Evolutionary conservation across 2,329 filamentous ascomycete genomes (phyloP).

Genomic region (Calycina herbarum): DNA sequence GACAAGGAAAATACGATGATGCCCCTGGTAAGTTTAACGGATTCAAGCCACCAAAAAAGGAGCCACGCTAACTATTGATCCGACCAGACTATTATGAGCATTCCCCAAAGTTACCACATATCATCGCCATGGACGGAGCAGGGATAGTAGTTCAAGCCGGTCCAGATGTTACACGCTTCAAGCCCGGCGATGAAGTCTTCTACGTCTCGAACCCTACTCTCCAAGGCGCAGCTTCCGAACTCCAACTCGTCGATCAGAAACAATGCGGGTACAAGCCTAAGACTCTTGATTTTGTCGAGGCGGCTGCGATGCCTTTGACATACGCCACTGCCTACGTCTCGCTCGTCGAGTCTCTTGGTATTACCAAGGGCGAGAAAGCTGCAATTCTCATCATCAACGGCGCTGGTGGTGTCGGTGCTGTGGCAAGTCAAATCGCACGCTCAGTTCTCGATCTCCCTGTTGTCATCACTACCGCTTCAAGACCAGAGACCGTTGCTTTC

Average conservation of each 20-base stretch:
- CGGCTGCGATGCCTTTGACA: slow-evolving; percentile 46
- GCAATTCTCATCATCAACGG: slow-evolving; percentile 48
- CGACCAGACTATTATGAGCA: slow-evolving; percentile 39
- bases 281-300: slow-evolving; percentile 41
- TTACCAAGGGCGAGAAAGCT: slow-evolving; percentile 28
- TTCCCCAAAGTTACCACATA: slow-evolving; percentile 35
- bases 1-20: slow-evolving; percentile 40
- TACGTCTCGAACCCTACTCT: slow-evolving; percentile 42
- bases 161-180: slow-evolving; percentile 39
- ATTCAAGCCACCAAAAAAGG: neutral
- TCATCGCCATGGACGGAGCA: slow-evolving; percentile 46
- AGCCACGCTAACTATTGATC: neutral
- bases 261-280: slow-evolving; percentile 43
- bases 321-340: slow-evolving; percentile 45
- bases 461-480: slow-evolving; percentile 46
- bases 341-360: slow-evolving; percentile 45
- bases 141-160: slow-evolving; percentile 42
- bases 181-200: slow-evolving; percentile 46
- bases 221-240: slow-evolving; percentile 46
- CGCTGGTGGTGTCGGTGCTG: slow-evolving; percentile 45
- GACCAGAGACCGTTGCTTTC: slow-evolving; percentile 43
- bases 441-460: slow-evolving; percentile 42
- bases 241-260: slow-evolving; percentile 44
- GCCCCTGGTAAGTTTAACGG: slow-evolving; percentile 27
- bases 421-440: slow-evolving; percentile 47